Evolutionary conservation across 106 monocot species (phyloP), one percentile per base, ranked within the genome.

Genomic region (Amphibolis antarctica): DNA sequence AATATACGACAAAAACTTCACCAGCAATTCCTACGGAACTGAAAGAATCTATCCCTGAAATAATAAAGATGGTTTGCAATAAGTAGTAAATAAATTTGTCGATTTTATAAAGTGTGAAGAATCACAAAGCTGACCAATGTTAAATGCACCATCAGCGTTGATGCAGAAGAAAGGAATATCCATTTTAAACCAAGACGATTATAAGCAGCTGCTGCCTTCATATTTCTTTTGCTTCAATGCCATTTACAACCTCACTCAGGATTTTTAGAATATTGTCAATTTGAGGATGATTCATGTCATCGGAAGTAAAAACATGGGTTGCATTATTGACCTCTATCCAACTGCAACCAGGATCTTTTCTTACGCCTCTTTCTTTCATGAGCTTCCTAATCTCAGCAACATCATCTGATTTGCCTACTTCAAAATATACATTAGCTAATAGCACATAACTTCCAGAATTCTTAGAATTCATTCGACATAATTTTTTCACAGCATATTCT

Each of bases 381-480:
- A 84, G 68, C 45, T 84, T 96, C 53, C 89, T 83, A 14, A 96
- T 56, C 42, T 60, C 56, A 10, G 89, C 89, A 44, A 77, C 78
- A 43, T 74, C 77, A 66, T 79, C 66, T 1, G 65, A 73, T 21
- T 84, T 74, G 2, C 94, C 89, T 19, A 66, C 72, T 76, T 78
- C 82, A 22, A 77, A 72, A 78, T 96, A 89, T 44, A 96, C 63
- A 53, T 82, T 86, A 48, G 89, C 78, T 10, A 89, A 73, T 51
- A 84, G 76, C 51, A 82, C 72, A 67, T 89, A 96, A 42, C 82
- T 82, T 44, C 94, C 94, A 17, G 94, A 86, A 78, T 96, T 79
- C 14, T 71, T 74, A 7, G 67, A 71, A 78, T 89, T 77, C 65
- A 89, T 54, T 44, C 74, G 68, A 59, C 77, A 52, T 62, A 89